Conservation (phyloP, 768 basidiomycete species). For the Flagelloscypha sp. region DNA sequence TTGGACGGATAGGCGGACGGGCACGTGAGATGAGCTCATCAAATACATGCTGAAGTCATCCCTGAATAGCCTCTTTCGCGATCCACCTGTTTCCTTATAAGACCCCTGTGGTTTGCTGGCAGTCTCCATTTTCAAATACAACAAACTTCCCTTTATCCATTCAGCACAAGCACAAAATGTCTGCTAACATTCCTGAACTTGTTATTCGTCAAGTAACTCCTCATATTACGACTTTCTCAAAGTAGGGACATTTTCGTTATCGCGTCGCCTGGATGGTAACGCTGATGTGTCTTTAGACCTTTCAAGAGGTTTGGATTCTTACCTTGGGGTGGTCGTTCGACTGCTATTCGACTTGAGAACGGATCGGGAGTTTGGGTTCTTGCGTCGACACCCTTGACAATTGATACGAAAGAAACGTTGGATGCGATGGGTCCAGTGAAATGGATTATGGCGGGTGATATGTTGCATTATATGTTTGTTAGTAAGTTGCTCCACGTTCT, state of each 20-base stretch:
- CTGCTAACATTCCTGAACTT: neutral
- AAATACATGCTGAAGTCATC: too few species aligned
- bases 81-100: too few species aligned
- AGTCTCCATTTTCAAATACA: too few species aligned
- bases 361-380: slow-evolving; percentile 76
- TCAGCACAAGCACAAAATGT: neutral
- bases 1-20: too few species aligned
- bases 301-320: slow-evolving; percentile 59
- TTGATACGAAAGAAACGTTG: slow-evolving; percentile 55
- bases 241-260: neutral
- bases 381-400: slow-evolving; percentile 68
- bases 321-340: slow-evolving; percentile 78
- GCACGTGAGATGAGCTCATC: too few species aligned
- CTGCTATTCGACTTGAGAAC: slow-evolving; percentile 61
- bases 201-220: slow-evolving; percentile 4
- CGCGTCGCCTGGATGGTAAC: slow-evolving; percentile 3
- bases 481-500: slow-evolving; percentile 24
- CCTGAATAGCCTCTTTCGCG: too few species aligned
- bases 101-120: too few species aligned
- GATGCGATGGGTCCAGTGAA: slow-evolving; percentile 62
- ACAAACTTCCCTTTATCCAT: too few species aligned
- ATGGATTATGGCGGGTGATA: slow-evolving; percentile 52
- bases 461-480: slow-evolving; percentile 52
- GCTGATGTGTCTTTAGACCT: slow-evolving; percentile 32
- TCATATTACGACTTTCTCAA: neutral